Percentiles rank a stretch among this genome's conserved stretches.
phyloP scores from a whole-genome alignment of 345 rosid genomes.

The Rhizophora apiculata region DNA sequence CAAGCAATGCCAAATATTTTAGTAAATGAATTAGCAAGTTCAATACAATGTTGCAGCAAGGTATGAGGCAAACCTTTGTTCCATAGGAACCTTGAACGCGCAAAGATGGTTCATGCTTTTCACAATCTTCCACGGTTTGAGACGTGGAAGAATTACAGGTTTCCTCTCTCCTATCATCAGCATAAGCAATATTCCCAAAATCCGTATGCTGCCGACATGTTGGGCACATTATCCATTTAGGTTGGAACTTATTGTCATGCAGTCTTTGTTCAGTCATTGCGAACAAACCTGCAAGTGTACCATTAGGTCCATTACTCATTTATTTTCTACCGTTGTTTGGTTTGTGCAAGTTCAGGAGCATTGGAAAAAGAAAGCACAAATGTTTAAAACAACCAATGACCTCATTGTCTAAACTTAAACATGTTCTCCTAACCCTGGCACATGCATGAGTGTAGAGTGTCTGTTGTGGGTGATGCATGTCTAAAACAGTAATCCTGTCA shows the following conservation, averaged over 20 bases:
- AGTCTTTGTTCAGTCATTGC: conserved; percentile 64
- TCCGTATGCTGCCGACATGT: conserved; percentile 89
- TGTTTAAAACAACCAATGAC: no score
- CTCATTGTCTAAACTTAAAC: no score
- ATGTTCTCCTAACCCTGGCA: no score
- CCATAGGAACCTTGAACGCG: conserved; percentile 90
- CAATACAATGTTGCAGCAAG: no score
- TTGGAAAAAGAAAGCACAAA: no score
- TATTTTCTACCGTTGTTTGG: no score
- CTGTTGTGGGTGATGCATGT: no score
- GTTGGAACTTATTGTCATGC: conserved; percentile 39
- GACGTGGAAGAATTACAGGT: conserved; percentile 23
- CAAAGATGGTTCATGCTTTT: conserved; percentile 50
- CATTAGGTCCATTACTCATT: neutral
- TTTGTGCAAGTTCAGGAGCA: no score
- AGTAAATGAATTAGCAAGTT: no score
- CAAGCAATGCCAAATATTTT: no score
- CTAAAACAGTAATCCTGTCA: no score
- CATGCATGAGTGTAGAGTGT: no score
- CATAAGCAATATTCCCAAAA: conserved; percentile 74
- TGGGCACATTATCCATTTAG: conserved; percentile 90
- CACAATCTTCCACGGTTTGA: conserved; percentile 43
- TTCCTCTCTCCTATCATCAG: conserved; percentile 56
- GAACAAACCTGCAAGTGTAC: conserved; percentile 56
- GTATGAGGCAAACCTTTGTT: conserved; percentile 60